Percentiles rank a stretch among this genome's conserved stretches.
Evolutionary conservation across 176 grass and related monocot species (phyloP).

Genomic region (Melocanna baccifera): DNA sequence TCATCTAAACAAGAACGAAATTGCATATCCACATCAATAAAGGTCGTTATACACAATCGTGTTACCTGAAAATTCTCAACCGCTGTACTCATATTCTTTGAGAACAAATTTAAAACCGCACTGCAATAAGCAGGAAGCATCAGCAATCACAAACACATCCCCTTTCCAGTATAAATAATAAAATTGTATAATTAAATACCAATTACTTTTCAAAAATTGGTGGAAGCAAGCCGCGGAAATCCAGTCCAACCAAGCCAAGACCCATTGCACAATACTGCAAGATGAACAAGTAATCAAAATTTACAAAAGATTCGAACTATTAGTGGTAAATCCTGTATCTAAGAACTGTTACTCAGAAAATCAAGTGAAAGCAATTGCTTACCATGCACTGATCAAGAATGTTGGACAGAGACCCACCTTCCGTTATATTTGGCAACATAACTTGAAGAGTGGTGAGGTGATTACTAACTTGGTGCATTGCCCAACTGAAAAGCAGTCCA

Average conservation of each 20-base stretch:
- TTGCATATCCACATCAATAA: background rate
- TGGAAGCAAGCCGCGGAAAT: slow-evolving; percentile 90
- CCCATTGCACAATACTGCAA: slow-evolving; percentile 97
- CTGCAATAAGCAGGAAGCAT: slow-evolving; percentile 49
- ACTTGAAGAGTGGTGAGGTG: slow-evolving; percentile 77
- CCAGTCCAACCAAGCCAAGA: slow-evolving; percentile 91
- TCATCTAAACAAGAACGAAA: slow-evolving; percentile 3
- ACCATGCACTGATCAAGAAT: slow-evolving; percentile 96
- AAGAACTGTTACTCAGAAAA: slow-evolving; percentile 1
- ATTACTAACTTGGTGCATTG: slow-evolving; percentile 91
- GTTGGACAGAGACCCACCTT: slow-evolving; percentile 85
- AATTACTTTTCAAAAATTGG: slow-evolving; percentile 96
- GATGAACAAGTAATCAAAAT: slow-evolving; percentile 32
- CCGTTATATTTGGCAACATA: slow-evolving; percentile 93
- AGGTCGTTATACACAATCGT: background rate
- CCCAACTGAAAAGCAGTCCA: slow-evolving; percentile 94
- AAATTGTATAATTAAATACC: background rate
- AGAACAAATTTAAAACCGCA: slow-evolving; percentile 86
- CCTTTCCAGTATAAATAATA: background rate
- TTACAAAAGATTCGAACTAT: background rate
- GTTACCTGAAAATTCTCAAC: slow-evolving; percentile 97
- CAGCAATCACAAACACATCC: slow-evolving; percentile 8
- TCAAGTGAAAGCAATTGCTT: slow-evolving; percentile 30
- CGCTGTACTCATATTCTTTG: slow-evolving; percentile 81
- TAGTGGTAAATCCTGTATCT: background rate